These are phyloP conservation scores for Neodidymelliopsis sp. DNA, from an alignment of 2,329 filamentous ascomycete species.

Conservation along the genomic window DNA sequence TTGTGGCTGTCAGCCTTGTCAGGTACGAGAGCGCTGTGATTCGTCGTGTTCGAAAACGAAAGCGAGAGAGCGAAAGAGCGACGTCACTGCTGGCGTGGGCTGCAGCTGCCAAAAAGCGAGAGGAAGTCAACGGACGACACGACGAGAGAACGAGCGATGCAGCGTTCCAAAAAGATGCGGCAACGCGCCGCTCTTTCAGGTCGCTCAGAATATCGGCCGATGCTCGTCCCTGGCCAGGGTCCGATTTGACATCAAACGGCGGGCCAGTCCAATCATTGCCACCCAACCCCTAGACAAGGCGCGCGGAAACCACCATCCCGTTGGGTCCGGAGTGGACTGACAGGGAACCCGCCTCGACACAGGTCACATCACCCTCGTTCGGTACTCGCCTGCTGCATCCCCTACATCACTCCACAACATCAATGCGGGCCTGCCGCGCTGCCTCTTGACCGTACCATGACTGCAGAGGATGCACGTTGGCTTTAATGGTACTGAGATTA, in stretches of 20 bases:
- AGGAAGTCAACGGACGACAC: neutral
- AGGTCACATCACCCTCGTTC: slow-evolving; percentile 17
- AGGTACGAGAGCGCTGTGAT: slow-evolving; percentile 32
- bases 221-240: neutral
- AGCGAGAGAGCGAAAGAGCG: slow-evolving; percentile 3
- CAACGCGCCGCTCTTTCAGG: slow-evolving; percentile 6
- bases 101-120: neutral
- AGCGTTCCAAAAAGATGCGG: neutral
- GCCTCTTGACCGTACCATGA: too few relatives aligned
- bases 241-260: neutral
- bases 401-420: slow-evolving; percentile 9
- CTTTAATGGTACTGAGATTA: too few relatives aligned
- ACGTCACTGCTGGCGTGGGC: neutral
- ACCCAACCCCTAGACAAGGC: neutral
- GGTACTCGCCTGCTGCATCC: slow-evolving; percentile 2
- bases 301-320: slow-evolving; percentile 9
- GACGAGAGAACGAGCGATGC: neutral
- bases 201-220: slow-evolving; percentile 6
- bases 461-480: too few relatives aligned
- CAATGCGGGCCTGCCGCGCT: too few relatives aligned
- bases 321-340: slow-evolving; percentile 22
- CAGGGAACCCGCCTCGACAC: slow-evolving; percentile 19
- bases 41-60: slow-evolving; percentile 21
- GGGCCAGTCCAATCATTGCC: slow-evolving; percentile 8
- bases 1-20: slow-evolving; percentile 19